Evolutionary conservation across 148 eudicot species (phyloP).

Genomic region (Talinum fruticosum): DNA sequence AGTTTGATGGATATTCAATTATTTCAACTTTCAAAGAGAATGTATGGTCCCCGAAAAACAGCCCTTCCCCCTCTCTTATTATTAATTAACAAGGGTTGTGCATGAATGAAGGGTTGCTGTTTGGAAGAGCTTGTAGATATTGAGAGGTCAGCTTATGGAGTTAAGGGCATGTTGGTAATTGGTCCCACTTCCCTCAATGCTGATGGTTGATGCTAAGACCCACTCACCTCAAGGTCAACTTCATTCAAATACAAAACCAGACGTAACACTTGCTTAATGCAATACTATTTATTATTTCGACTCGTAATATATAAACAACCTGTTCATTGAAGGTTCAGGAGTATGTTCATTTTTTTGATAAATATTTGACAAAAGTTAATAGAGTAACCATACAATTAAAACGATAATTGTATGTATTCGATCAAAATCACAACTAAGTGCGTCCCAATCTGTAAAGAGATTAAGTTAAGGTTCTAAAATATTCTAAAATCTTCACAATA

Average conservation of each 20-base stretch:
- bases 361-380: too few relatives aligned
- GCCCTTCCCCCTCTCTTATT: constrained; percentile 13
- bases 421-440: too few relatives aligned
- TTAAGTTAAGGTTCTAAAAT: too few relatives aligned
- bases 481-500: too few relatives aligned
- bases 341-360: too few relatives aligned
- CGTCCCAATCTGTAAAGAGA: too few relatives aligned
- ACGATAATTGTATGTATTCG: too few relatives aligned
- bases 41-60: constrained; percentile 17
- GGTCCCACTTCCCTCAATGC: constrained; percentile 24
- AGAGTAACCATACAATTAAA: too few relatives aligned
- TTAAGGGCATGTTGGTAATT: constrained; percentile 24
- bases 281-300: too few relatives aligned
- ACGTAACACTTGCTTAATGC: background rate
- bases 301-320: too few relatives aligned
- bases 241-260: constrained; percentile 7
- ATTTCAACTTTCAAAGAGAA: constrained; percentile 7
- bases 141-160: constrained; percentile 41
- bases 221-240: constrained; percentile 13
- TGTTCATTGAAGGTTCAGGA: too few relatives aligned
- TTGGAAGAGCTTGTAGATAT: constrained; percentile 25
- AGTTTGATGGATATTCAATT: constrained; percentile 14
- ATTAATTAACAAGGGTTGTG: constrained; percentile 41
- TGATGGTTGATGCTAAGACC: too few relatives aligned
- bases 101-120: constrained; percentile 61